Conservation (phyloP, 495 filamentous ascomycete species). For the Achaetomiella virescens region DNA sequence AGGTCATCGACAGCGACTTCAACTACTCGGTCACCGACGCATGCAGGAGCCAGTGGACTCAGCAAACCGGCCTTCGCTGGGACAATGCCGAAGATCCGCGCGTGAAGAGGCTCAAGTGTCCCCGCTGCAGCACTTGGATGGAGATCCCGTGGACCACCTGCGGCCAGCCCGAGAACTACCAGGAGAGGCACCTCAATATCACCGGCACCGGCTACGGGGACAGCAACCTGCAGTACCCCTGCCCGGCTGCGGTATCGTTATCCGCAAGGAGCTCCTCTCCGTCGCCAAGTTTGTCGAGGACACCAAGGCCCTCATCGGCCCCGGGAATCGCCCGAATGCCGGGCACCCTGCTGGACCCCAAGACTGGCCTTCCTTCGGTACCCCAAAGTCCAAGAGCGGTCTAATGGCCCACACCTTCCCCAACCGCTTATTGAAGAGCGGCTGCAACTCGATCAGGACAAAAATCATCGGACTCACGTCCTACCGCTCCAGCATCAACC, state of each 20-base stretch:
- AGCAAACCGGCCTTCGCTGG: conserved; percentile 51
- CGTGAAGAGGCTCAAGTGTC: conserved; percentile 50
- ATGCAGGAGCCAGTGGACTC: conserved; percentile 44
- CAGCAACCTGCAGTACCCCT: conserved; percentile 42
- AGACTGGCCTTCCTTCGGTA: conserved; percentile 28
- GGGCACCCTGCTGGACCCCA: conserved; percentile 51
- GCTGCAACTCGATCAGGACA: conserved; percentile 25
- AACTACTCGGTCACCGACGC: conserved; percentile 50
- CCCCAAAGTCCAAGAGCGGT: background rate
- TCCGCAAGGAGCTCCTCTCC: conserved; percentile 51
- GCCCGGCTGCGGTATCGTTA: conserved; percentile 43
- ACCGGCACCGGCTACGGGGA: conserved; percentile 61
- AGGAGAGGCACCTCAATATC: conserved; percentile 17
- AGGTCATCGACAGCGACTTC: conserved; percentile 60
- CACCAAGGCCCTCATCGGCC: conserved; percentile 35
- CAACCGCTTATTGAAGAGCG: conserved; percentile 50
- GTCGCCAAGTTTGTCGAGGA: conserved; percentile 55
- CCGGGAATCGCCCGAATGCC: conserved; percentile 49
- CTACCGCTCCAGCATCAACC: conserved; percentile 14
- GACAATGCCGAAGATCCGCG: conserved; percentile 49
- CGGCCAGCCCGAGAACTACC: conserved; percentile 27
- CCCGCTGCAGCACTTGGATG: conserved; percentile 42
- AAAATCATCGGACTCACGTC: conserved; percentile 32
- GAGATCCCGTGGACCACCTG: conserved; percentile 58
- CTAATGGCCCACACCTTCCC: conserved; percentile 46